Evolutionary conservation across 108 stramenopile species (phyloP).

Genomic region (Craspedostauros australis): DNA sequence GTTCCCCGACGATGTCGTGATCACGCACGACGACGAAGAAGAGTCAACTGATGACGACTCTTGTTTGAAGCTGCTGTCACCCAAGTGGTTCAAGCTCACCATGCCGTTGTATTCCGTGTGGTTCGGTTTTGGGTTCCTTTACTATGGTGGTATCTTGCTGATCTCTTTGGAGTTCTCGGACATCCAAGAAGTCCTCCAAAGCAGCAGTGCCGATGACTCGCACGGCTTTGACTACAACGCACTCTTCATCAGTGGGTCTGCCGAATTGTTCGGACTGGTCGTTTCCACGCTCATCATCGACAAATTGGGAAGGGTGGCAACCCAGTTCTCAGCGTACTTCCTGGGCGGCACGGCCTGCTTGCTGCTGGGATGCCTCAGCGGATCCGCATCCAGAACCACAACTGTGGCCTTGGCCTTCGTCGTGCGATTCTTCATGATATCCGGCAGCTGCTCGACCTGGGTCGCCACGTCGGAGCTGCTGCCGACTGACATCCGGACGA

Average conservation of each 20-base stretch:
- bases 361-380: too few relatives aligned
- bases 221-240: conserved; percentile 9
- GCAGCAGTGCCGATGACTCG: too few relatives aligned
- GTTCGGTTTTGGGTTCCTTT: conserved; percentile 12
- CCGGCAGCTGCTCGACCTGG: conserved; percentile 40
- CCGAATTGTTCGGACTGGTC: conserved; percentile 7
- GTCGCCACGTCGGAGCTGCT: conserved; percentile 46
- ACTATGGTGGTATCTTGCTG: conserved; percentile 18
- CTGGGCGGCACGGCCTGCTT: conserved; percentile 8
- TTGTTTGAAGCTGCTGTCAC: conserved; percentile 1
- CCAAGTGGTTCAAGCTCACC: conserved; percentile 18
- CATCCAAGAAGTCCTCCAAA: too few relatives aligned
- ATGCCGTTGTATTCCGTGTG: conserved; percentile 7
- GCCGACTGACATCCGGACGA: conserved; percentile 48
- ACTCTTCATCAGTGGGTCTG: conserved; percentile 7
- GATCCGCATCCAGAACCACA: too few relatives aligned
- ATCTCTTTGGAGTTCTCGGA: conserved; percentile 6
- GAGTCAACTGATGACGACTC: background rate
- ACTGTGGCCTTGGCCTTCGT: conserved; percentile 37
- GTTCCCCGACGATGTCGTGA: conserved; percentile 7
- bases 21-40: conserved; percentile 9
- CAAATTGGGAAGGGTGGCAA: conserved; percentile 5
- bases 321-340: conserved; percentile 6
- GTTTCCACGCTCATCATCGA: conserved; percentile 8
- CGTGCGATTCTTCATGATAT: conserved; percentile 38